These are phyloP conservation scores for Cubamyces lactineus DNA, from an alignment of 768 basidiomycete genomes.

Conservation along the genomic window DNA sequence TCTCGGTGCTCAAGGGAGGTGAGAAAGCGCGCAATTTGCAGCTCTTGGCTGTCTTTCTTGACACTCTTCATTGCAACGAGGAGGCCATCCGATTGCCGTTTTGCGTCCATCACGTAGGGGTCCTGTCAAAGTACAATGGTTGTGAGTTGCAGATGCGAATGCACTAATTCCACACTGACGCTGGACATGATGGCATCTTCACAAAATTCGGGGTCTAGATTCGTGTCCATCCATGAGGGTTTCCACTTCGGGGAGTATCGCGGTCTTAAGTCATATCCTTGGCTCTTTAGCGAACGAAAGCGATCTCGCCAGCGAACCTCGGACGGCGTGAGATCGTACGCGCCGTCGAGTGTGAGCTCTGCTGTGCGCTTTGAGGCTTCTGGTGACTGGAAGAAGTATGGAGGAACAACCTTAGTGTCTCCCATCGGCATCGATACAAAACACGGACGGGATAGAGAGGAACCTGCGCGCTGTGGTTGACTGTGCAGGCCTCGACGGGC, in stretches of 20 bases:
- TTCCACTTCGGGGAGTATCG: constrained; percentile 24
- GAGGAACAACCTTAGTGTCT: background rate
- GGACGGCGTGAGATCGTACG: background rate
- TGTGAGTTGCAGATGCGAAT: background rate
- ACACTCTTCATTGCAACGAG: constrained; percentile 23
- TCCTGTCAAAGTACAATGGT: background rate
- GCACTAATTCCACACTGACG: background rate
- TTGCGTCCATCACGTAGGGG: constrained; percentile 25
- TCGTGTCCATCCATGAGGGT: constrained; percentile 28
- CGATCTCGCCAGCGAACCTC: constrained; percentile 24
- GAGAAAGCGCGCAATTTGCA: constrained; percentile 15
- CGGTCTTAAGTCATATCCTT: constrained; percentile 20
- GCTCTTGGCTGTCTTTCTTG: constrained; percentile 6
- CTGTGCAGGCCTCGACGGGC: background rate
- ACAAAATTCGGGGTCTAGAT: constrained; percentile 10
- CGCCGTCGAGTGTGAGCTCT: constrained; percentile 5
- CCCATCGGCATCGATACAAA: background rate
- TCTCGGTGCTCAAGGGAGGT: constrained; percentile 3
- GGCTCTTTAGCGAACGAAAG: background rate
- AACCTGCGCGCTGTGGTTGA: background rate
- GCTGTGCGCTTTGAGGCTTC: background rate
- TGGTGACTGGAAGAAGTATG: background rate
- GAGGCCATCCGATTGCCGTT: background rate
- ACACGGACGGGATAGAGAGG: background rate
- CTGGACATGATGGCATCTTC: constrained; percentile 19